A percentile compares a stretch with the other conserved stretches of the same genome.
These are phyloP conservation scores for Penicillium sp. DNA, from an alignment of 2,329 filamentous ascomycete genomes.

Conservation along the genomic window DNA sequence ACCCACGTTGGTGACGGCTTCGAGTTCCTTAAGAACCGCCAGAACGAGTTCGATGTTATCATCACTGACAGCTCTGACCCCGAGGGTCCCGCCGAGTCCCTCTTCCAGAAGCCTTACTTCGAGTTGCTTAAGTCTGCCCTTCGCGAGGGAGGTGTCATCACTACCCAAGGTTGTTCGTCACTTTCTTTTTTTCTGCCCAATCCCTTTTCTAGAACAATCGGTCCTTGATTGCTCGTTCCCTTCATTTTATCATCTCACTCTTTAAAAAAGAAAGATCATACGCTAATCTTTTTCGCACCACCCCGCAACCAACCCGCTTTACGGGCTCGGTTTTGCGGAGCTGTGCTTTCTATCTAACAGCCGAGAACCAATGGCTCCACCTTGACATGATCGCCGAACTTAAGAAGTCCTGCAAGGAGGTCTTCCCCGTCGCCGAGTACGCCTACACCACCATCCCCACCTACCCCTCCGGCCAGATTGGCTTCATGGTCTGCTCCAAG, in stretches of 20 bases:
- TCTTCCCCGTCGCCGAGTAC: conserved; percentile 98
- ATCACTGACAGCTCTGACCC: conserved; percentile 99
- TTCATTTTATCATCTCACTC: conserved; percentile 2
- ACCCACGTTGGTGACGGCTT: conserved; percentile 95
- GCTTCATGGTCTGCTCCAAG: conserved; percentile 99
- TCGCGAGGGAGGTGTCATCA: conserved; percentile 94
- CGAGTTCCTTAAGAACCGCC: conserved; percentile 95
- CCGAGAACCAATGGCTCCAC: conserved; percentile 99
- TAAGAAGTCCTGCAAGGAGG: conserved; percentile 93
- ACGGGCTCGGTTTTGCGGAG: conserved; percentile 33
- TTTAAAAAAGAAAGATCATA: conserved; percentile 6
- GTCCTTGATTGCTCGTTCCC: conserved; percentile 4
- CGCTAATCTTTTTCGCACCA: conserved; percentile 29
- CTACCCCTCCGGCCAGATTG: conserved; percentile 98
- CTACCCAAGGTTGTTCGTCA: conserved; percentile 99
- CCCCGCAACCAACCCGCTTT: conserved; percentile 33
- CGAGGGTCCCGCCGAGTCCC: conserved; percentile 89
- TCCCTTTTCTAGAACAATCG: conserved; percentile 66
- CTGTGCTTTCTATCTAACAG: conserved; percentile 51
- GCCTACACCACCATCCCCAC: conserved; percentile 98
- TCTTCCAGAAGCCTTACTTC: conserved; percentile 99
- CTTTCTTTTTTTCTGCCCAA: conserved; percentile 55
- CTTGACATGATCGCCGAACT: conserved; percentile 88
- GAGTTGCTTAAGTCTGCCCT: conserved; percentile 87
- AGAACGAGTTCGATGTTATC: conserved; percentile 98